Evolutionary conservation across 306 rosid species (phyloP).

Genomic region (Mucuna pruriens): DNA sequence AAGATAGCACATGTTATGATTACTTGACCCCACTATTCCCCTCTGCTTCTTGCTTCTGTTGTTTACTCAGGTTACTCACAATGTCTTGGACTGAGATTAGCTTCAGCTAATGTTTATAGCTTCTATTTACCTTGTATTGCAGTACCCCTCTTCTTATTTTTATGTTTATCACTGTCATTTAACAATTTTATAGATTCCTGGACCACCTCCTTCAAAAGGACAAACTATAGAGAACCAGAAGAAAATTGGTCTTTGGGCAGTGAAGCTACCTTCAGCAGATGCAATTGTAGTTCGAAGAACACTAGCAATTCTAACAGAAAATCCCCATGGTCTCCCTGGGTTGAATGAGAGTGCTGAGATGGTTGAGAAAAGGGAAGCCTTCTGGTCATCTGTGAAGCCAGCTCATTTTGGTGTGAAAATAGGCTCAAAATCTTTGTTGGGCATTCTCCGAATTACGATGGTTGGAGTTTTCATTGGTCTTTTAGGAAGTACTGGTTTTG

Average conservation of each 20-base stretch:
- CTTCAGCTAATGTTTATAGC: not conserved
- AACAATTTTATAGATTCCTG: conserved; percentile 65
- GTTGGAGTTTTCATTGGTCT: conserved; percentile 73
- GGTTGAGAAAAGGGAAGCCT: conserved; percentile 60
- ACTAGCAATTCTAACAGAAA: conserved; percentile 62
- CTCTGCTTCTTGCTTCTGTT: not conserved
- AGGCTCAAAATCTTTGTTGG: conserved; percentile 67
- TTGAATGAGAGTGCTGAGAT: conserved; percentile 55
- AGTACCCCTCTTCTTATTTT: not conserved
- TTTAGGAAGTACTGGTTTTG: conserved; percentile 57
- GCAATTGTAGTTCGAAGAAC: conserved; percentile 80
- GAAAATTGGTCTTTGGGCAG: conserved; percentile 73
- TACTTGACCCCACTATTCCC: not conserved
- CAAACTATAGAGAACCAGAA: conserved; percentile 73
- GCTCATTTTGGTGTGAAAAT: conserved; percentile 89
- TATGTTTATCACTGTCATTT: not conserved
- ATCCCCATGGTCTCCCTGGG: conserved; percentile 75
- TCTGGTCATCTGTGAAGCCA: conserved; percentile 84
- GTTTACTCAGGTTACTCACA: not conserved
- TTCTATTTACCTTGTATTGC: conserved; percentile 1
- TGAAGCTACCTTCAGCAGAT: conserved; percentile 89
- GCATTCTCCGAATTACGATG: conserved; percentile 52
- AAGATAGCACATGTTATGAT: not conserved
- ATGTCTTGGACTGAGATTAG: conserved; percentile 1
- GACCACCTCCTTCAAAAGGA: conserved; percentile 70